These are phyloP conservation scores for Trematosphaeria pertusa DNA, from an alignment of 2,329 filamentous ascomycete genomes.

Conservation along the genomic window DNA sequence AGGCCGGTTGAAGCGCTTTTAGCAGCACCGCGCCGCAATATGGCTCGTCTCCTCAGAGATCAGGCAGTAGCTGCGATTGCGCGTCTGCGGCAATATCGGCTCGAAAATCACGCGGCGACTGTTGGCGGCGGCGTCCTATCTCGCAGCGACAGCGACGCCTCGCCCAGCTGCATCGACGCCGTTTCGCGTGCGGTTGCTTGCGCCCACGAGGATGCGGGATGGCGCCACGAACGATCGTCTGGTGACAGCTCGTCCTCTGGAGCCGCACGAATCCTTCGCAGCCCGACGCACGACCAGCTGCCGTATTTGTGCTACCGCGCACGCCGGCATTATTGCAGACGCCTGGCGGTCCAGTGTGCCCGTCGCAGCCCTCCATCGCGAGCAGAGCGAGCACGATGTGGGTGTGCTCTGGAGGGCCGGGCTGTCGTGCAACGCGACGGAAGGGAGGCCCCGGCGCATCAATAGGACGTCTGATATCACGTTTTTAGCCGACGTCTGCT, in stretches of 20 bases:
- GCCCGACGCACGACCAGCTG: constrained; percentile 20
- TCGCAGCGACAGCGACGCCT: too few species aligned
- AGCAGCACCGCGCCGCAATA: too few species aligned
- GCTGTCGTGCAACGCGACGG: constrained; percentile 1
- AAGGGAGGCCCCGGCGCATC: constrained; percentile 6
- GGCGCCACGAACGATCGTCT: constrained; percentile 13
- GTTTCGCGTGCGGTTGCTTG: not conserved
- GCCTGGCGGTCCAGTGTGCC: not conserved
- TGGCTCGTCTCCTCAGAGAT: too few species aligned
- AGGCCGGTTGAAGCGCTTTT: too few species aligned
- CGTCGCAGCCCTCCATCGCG: not conserved
- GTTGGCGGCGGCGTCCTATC: too few species aligned
- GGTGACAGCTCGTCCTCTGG: not conserved
- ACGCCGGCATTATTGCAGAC: constrained; percentile 4
- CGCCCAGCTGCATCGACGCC: constrained; percentile 2
- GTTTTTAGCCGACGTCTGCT: constrained; percentile 35
- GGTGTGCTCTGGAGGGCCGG: constrained; percentile 3
- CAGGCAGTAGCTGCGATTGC: too few species aligned
- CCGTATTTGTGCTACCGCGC: constrained; percentile 23
- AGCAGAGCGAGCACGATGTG: not conserved
- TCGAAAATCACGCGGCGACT: too few species aligned
- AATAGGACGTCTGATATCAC: constrained; percentile 23
- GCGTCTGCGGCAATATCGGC: too few species aligned
- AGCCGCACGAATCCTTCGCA: constrained; percentile 1
- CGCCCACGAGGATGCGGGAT: constrained; percentile 15